These are phyloP conservation scores for Pichia sp. DNA, from an alignment of 1,139 yeast species.

Conservation along the genomic window DNA sequence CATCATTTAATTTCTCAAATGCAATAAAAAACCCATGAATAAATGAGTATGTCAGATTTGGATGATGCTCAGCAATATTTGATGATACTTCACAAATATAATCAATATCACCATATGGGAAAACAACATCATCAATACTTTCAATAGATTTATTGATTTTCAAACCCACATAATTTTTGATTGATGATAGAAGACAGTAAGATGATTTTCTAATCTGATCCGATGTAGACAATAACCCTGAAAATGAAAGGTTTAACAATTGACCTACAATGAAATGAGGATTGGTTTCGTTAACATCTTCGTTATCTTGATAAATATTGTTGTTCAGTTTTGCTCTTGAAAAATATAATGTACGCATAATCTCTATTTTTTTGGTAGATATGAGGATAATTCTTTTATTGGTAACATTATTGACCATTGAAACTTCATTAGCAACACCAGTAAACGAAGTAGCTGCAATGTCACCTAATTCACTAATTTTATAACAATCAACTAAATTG, in stretches of 20 bases:
- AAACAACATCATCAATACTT: constrained; percentile 56
- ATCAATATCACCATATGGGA: constrained; percentile 63
- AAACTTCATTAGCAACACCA: constrained; percentile 44
- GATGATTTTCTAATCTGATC: constrained; percentile 59
- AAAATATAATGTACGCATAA: constrained; percentile 61
- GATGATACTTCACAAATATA: constrained; percentile 56
- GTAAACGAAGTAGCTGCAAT: constrained; percentile 47
- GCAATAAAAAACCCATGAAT: constrained; percentile 55
- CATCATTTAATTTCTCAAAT: constrained; percentile 36
- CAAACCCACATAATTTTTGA: constrained; percentile 53
- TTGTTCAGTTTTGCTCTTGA: constrained; percentile 41
- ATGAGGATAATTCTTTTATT: constrained; percentile 44
- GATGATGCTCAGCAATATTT: constrained; percentile 49
- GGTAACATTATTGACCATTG: constrained; percentile 47
- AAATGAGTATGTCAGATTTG: constrained; percentile 57
- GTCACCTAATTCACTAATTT: constrained; percentile 43
- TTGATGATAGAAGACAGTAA: constrained; percentile 55
- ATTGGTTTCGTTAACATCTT: constrained; percentile 21
- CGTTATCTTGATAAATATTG: constrained; percentile 16
- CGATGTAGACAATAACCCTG: constrained; percentile 57
- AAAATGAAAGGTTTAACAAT: constrained; percentile 55
- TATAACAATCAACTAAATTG: constrained; percentile 45
- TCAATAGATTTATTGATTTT: constrained; percentile 53
- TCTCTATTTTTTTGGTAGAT: constrained; percentile 58
- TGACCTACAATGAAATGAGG: constrained; percentile 45